phyloP scores from a whole-genome alignment of 2,329 filamentous ascomycete genomes.

The Purpureocillium takamizusanense region DNA sequence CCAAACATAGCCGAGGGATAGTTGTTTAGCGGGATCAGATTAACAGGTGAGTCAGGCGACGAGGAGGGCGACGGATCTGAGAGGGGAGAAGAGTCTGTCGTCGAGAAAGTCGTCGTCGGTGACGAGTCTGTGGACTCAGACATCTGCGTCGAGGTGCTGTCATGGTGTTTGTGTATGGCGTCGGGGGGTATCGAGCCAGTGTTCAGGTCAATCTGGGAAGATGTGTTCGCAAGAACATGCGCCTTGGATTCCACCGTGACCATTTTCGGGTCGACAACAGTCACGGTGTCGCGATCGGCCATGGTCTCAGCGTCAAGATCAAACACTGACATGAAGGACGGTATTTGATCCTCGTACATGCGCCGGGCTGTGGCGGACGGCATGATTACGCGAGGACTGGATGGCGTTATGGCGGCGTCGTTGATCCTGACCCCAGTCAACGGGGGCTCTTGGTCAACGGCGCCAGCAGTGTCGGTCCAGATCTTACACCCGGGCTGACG shows the following conservation, averaged over 20 bases:
- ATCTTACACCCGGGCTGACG: neutral
- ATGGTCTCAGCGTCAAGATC: conserved; percentile 51
- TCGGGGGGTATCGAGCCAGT: conserved; percentile 33
- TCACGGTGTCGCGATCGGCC: conserved; percentile 43
- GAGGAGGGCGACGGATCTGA: conserved; percentile 87
- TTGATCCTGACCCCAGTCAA: too few relatives aligned
- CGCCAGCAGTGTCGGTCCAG: neutral
- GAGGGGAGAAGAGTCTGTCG: conserved; percentile 81
- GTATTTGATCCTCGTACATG: conserved; percentile 61
- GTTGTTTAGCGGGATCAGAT: conserved; percentile 60
- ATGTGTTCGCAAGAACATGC: conserved; percentile 25
- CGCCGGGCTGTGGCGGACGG: conserved; percentile 52
- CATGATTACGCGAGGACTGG: conserved; percentile 28
- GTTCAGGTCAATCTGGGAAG: conserved; percentile 26
- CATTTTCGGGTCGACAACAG: conserved; percentile 44
- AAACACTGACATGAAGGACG: conserved; percentile 69
- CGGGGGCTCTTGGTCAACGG: neutral
- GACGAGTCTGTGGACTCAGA: conserved; percentile 89
- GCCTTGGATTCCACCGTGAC: conserved; percentile 35
- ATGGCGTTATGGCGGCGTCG: too few relatives aligned
- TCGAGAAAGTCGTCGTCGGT: conserved; percentile 87
- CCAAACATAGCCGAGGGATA: conserved; percentile 55
- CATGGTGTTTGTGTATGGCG: conserved; percentile 58
- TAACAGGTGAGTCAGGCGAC: conserved; percentile 81
- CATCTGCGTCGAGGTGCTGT: conserved; percentile 68